Percentiles rank a stretch among this genome's conserved stretches.
Conservation (phyloP, 495 filamentous ascomycete genomes). For the Lepidopterella palustris region DNA sequence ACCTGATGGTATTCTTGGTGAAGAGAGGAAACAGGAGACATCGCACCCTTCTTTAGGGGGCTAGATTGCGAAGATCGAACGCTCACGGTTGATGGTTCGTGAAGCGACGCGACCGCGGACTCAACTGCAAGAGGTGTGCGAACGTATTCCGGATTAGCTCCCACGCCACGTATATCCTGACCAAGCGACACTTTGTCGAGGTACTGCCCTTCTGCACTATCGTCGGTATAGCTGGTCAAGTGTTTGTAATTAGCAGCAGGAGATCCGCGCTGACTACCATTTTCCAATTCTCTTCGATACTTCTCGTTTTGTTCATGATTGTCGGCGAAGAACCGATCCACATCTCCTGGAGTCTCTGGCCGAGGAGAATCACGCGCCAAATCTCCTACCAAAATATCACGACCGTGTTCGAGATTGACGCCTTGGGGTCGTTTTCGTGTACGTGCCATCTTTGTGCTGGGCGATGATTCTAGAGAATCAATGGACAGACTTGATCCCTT, state of each 20-base stretch:
- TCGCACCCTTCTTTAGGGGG: slow-evolving; percentile 12
- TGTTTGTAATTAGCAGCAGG: slow-evolving; percentile 46
- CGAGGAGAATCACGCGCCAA: slow-evolving; percentile 37
- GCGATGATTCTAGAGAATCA: slow-evolving; percentile 31
- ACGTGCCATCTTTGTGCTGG: slow-evolving; percentile 39
- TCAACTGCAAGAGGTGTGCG: slow-evolving; percentile 67
- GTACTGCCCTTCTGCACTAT: slow-evolving; percentile 55
- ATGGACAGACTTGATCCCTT: slow-evolving; percentile 22
- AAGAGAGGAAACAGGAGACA: slow-evolving; percentile 12
- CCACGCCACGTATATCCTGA: slow-evolving; percentile 60
- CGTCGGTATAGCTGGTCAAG: slow-evolving; percentile 58
- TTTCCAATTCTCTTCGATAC: slow-evolving; percentile 46
- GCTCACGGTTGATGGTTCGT: slow-evolving; percentile 69
- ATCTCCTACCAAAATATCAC: slow-evolving; percentile 42
- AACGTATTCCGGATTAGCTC: slow-evolving; percentile 67
- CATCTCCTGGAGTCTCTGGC: slow-evolving; percentile 34
- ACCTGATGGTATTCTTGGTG: slow-evolving; percentile 5
- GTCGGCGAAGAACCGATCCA: slow-evolving; percentile 47
- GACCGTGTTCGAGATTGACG: slow-evolving; percentile 45
- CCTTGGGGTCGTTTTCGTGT: slow-evolving; percentile 48
- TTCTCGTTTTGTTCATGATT: slow-evolving; percentile 50
- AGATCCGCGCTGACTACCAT: slow-evolving; percentile 43
- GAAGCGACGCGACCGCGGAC: slow-evolving; percentile 80
- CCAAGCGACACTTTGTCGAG: slow-evolving; percentile 56
- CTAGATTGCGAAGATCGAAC: slow-evolving; percentile 37